A percentile compares a stretch with the other conserved stretches of the same genome.
phyloP scores from a whole-genome alignment of 305 asterid genomes.

The Fraxinus angustifolia region DNA sequence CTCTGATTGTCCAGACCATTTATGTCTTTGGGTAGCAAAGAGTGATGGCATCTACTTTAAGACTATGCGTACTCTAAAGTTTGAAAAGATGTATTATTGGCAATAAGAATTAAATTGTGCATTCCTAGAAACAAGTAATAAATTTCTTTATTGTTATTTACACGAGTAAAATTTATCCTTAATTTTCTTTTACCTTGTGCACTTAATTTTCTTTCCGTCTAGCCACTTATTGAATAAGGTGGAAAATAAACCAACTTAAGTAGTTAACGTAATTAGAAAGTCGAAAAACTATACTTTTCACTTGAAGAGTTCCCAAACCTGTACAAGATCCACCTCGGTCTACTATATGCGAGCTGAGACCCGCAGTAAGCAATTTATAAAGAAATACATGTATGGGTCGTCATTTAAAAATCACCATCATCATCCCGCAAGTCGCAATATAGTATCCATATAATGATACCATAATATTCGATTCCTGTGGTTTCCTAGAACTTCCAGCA shows the following conservation, averaged over 20 bases:
- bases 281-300: too few relatives aligned
- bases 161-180: too few relatives aligned
- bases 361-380: too few relatives aligned
- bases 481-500: constrained; percentile 76
- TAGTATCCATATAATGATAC: too few relatives aligned
- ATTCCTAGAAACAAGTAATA: background rate
- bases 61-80: background rate
- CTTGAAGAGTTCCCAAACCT: too few relatives aligned
- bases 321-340: too few relatives aligned
- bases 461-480: constrained; percentile 26
- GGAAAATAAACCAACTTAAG: background rate
- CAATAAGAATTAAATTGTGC: background rate
- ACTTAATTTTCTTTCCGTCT: background rate
- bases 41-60: background rate
- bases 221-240: background rate
- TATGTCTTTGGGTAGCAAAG: background rate
- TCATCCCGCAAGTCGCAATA: too few relatives aligned
- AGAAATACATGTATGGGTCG: too few relatives aligned
- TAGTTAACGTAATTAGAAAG: too few relatives aligned
- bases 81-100: background rate
- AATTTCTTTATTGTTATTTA: background rate
- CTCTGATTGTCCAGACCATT: background rate
- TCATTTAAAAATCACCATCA: too few relatives aligned
- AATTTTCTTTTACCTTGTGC: background rate
- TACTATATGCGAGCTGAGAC: too few relatives aligned